These are phyloP conservation scores for Hericium rajendrae DNA, from an alignment of 768 basidiomycete species.

Conservation along the genomic window DNA sequence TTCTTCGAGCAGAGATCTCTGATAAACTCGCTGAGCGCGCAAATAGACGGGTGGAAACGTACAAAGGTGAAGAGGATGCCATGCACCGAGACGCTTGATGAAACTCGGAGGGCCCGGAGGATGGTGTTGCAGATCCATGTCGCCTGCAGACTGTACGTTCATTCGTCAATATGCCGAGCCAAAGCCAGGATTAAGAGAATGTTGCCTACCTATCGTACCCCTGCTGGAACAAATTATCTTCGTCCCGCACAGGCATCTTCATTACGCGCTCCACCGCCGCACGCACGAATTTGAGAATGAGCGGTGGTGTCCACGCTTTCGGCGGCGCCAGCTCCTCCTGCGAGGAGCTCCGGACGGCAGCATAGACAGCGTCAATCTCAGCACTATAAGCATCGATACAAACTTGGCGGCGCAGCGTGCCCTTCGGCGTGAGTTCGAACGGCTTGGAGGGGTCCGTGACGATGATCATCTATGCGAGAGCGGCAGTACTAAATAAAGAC, in stretches of 20 bases:
- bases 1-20: not conserved
- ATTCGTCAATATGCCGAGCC: too few species aligned
- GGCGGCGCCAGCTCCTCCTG: not conserved
- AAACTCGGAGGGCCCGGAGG: not conserved
- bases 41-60: not conserved
- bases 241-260: not conserved
- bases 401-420: conserved; percentile 33
- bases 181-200: too few species aligned
- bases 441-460: conserved; percentile 33
- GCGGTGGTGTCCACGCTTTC: not conserved
- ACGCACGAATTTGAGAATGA: not conserved
- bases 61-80: not conserved
- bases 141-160: not conserved
- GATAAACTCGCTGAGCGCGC: not conserved
- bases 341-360: not conserved
- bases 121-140: not conserved
- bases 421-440: conserved; percentile 36
- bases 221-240: conserved; percentile 11
- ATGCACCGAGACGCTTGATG: not conserved
- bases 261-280: conserved; percentile 12
- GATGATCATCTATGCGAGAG: conserved; percentile 32
- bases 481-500: not conserved
- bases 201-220: conserved; percentile 5
- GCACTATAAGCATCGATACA: conserved; percentile 29
- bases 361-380: conserved; percentile 39